A percentile compares a stretch with the other conserved stretches of the same genome.
Evolutionary conservation across 148 eudicot genomes (phyloP).

Genomic region (Chenopodium album): DNA sequence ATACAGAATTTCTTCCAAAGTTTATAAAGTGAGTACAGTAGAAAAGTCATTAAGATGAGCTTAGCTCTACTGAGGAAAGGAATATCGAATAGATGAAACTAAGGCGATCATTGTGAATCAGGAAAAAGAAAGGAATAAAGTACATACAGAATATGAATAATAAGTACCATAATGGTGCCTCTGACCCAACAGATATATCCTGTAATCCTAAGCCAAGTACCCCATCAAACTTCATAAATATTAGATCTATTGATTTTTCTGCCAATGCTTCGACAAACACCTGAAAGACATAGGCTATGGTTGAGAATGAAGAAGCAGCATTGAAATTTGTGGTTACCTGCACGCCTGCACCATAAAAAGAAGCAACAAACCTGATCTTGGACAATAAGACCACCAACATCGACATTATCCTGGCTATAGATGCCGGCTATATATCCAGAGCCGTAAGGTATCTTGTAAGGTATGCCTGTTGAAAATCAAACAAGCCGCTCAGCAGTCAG

Average conservation of each 20-base stretch:
- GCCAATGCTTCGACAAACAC: constrained; percentile 48
- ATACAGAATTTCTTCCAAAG: no score
- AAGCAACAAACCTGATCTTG: constrained; percentile 34
- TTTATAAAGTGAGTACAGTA: no score
- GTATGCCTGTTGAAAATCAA: constrained; percentile 26
- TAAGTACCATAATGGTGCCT: constrained; percentile 53
- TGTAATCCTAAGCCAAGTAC: constrained; percentile 68
- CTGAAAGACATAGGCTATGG: constrained; percentile 18
- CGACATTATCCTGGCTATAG: constrained; percentile 37
- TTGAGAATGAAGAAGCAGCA: constrained; percentile 3
- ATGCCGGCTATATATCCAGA: constrained; percentile 30
- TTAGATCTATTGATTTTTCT: constrained; percentile 49
- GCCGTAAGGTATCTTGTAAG: constrained; percentile 39
- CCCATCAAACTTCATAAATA: constrained; percentile 56
- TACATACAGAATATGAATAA: constrained; percentile 1
- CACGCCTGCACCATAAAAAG: not conserved
- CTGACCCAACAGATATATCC: constrained; percentile 45
- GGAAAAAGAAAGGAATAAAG: not conserved
- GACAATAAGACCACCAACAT: constrained; percentile 32
- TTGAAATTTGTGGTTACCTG: not conserved
- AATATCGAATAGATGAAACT: not conserved
- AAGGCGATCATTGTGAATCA: not conserved
- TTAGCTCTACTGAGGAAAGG: not conserved
- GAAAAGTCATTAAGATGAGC: no score
- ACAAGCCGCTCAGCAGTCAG: not conserved